Base-by-base conservation (phyloP, 495 filamentous ascomycete species). In the Paragyromitra xinjiangensis region DNA sequence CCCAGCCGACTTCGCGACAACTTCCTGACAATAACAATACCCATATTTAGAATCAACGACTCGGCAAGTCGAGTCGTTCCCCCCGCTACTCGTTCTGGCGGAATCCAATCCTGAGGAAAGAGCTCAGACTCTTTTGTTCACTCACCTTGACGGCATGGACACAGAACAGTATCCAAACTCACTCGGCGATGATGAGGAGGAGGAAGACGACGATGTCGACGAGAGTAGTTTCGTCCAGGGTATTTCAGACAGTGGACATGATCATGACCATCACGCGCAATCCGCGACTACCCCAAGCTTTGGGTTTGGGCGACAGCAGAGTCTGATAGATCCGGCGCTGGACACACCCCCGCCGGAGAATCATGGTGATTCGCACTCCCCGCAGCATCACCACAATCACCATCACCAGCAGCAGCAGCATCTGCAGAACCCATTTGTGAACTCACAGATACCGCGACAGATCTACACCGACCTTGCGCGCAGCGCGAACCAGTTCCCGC, bases 91-190 rank as follows among this genome's bases (percentile, higher is more conserved):
- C 78, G 79, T 55, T 63, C 80, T 81, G 80, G 80, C 80, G 73
- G 80, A 81, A 70, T 61, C 80, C 16, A 81, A 70, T 65, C 69
- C 80, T 45, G 80, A 81, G 59, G 80, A 78, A 78, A 80, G 80
- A 78, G 80, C 56, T 68, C 80, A 81, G 63, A 66, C 80, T 81
- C 80, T 82, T 71, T 81, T 78, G 75, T 81, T 74, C 51, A 74
- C 80, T 1, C 70, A 81, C 37, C 80, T 82, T 6, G 80, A 81
- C 75, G 80, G 69, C 26, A 82, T 82, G 80, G 80, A 82, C 9
- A 55, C 80, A 19, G 80, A 79, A 53, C 80, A 82, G 58, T 82
- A 82, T 34, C 77, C 68, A 22, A 78, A 81, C 62, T 79, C 80
- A 2, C 78, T 82, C 71, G 77, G 64, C 48, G 79, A 65, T 19